These are phyloP conservation scores for Leccinum rimulosum DNA, from an alignment of 768 basidiomycete species.

Conservation along the genomic window DNA sequence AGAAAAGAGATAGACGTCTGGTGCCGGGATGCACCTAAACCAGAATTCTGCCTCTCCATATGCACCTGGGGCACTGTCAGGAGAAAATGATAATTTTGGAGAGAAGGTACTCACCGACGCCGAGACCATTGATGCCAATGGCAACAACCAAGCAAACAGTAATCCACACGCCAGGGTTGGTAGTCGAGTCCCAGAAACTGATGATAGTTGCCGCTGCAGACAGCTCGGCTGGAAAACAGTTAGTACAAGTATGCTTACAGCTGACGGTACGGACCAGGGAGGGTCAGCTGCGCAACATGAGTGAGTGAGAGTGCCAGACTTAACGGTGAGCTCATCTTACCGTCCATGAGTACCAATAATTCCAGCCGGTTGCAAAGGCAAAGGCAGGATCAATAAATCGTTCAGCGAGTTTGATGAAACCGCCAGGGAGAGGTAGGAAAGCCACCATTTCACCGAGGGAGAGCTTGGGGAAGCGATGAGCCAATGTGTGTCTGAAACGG, in stretches of 20 bases:
- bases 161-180: constrained; percentile 51
- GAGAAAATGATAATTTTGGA: not conserved
- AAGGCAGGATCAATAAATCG: constrained; percentile 46
- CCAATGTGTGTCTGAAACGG: not conserved
- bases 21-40: constrained; percentile 34
- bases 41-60: constrained; percentile 51
- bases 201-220: constrained; percentile 52
- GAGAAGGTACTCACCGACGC: constrained; percentile 30
- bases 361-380: constrained; percentile 44
- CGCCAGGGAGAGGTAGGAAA: constrained; percentile 44
- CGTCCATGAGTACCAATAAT: constrained; percentile 42
- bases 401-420: constrained; percentile 46
- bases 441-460: constrained; percentile 46
- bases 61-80: constrained; percentile 25
- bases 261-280: constrained; percentile 20
- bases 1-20: not conserved
- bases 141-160: constrained; percentile 50
- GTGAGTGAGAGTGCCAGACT: constrained; percentile 4
- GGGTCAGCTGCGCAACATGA: constrained; percentile 16
- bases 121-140: constrained; percentile 43
- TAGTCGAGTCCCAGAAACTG: constrained; percentile 41
- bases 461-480: constrained; percentile 17
- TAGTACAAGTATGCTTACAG: not conserved
- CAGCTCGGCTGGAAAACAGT: constrained; percentile 38
- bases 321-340: constrained; percentile 1